Evolutionary conservation across 371 early-diverging fungal genomes (phyloP).

Genomic region (Lichtheimia ramosa): DNA sequence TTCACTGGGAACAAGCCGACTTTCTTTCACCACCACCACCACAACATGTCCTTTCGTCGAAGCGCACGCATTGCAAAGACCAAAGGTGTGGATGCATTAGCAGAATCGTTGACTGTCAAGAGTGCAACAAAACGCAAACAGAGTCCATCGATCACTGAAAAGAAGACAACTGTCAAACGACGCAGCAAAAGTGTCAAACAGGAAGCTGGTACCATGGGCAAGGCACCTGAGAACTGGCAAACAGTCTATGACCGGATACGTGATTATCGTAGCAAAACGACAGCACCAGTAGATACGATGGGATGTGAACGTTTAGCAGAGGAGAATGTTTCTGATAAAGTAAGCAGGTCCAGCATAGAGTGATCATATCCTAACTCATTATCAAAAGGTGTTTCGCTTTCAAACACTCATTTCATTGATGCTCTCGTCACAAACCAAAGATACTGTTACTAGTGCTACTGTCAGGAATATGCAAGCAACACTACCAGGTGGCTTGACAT

Average conservation of each 20-base stretch:
- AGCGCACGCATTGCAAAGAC: slow-evolving; percentile 1
- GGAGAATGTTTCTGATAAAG: slow-evolving; percentile 20
- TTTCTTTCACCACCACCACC: too few species aligned
- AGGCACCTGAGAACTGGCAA: slow-evolving; percentile 68
- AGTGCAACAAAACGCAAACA: neutral
- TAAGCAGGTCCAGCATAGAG: slow-evolving; percentile 1
- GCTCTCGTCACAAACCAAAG: slow-evolving; percentile 96
- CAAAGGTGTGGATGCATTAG: neutral
- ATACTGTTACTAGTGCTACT: slow-evolving; percentile 85
- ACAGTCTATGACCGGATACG: slow-evolving; percentile 62
- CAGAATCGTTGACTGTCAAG: neutral
- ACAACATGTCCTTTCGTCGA: neutral
- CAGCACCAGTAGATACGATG: slow-evolving; percentile 95
- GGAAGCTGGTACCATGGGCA: neutral
- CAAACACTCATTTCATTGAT: slow-evolving; percentile 90
- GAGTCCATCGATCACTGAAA: neutral
- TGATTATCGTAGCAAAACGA: slow-evolving; percentile 55
- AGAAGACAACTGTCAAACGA: neutral
- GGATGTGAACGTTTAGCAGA: slow-evolving; percentile 88
- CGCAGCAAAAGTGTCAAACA: neutral
- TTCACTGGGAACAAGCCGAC: too few species aligned
- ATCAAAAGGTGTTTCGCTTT: slow-evolving; percentile 69
- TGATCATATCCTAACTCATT: neutral
- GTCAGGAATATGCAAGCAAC: slow-evolving; percentile 66
- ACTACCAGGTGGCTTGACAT: slow-evolving; percentile 65